Evolutionary conservation across 2,329 filamentous ascomycete genomes (phyloP).

Genomic region (Ascocoryne sarcoides): DNA sequence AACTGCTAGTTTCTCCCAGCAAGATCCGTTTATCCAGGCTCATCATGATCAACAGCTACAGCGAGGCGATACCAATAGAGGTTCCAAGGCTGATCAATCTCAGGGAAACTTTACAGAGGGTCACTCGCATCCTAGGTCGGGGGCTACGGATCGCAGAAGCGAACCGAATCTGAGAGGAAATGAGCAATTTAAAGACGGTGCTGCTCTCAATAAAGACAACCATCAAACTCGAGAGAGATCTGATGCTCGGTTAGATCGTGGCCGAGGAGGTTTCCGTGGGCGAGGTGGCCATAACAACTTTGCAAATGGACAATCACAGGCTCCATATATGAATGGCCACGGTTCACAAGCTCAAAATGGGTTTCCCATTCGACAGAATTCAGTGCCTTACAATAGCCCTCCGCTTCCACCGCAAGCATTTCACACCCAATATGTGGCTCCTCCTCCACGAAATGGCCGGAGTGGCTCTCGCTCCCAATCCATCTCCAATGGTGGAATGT

Average conservation of each 20-base stretch:
- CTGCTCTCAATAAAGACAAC: slow-evolving; percentile 19
- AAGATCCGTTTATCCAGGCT: slow-evolving; percentile 19
- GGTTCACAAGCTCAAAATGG: slow-evolving; percentile 22
- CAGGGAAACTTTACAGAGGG: slow-evolving; percentile 18
- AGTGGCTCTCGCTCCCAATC: slow-evolving; percentile 51
- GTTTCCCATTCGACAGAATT: slow-evolving; percentile 22
- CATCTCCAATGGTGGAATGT: slow-evolving; percentile 45
- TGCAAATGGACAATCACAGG: slow-evolving; percentile 26
- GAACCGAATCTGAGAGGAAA: slow-evolving; percentile 22
- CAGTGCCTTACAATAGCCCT: slow-evolving; percentile 27
- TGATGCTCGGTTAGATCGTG: slow-evolving; percentile 32
- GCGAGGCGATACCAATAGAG: slow-evolving; percentile 15
- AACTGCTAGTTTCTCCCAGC: slow-evolving; percentile 24
- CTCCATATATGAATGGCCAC: slow-evolving; percentile 34
- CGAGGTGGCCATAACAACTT: slow-evolving; percentile 32
- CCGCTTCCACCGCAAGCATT: slow-evolving; percentile 31
- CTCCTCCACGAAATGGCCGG: slow-evolving; percentile 36
- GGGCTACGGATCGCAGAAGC: slow-evolving; percentile 22
- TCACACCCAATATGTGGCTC: slow-evolving; percentile 25
- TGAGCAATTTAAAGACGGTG: slow-evolving; percentile 25
- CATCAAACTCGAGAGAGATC: slow-evolving; percentile 29
- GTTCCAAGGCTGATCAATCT: slow-evolving; percentile 13
- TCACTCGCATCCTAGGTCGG: slow-evolving; percentile 17
- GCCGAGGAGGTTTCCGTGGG: slow-evolving; percentile 37
- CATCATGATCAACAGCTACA: slow-evolving; percentile 9